Percentiles rank a stretch among this genome's conserved stretches.
Conservation (phyloP, 164 flowering plant genomes). For the Taxillus chinensis region DNA sequence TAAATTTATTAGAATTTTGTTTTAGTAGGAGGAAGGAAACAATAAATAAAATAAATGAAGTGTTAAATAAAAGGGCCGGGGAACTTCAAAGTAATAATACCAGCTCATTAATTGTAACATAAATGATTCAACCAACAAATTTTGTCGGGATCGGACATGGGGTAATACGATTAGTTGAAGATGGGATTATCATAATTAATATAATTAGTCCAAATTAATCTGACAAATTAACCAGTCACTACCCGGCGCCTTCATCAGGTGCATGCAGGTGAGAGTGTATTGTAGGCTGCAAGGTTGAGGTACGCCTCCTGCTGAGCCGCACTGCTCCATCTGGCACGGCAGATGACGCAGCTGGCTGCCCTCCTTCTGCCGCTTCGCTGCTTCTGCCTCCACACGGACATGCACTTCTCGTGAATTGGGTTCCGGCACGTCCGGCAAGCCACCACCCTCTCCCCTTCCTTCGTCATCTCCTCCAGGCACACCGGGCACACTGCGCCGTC, state of each 20-base stretch:
- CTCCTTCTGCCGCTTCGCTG: constrained; percentile 49
- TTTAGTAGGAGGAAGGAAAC: too few species aligned
- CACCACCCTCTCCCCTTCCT: constrained; percentile 28
- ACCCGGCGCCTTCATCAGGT: constrained; percentile 8
- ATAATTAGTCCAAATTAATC: neutral
- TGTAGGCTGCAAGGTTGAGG: constrained; percentile 56
- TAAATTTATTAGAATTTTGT: too few species aligned
- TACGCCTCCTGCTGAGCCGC: constrained; percentile 43
- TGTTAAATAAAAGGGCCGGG: too few species aligned
- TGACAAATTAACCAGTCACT: constrained; percentile 3
- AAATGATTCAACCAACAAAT: too few species aligned
- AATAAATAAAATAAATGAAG: too few species aligned
- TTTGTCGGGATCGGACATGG: too few species aligned
- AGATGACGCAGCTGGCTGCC: constrained; percentile 59
- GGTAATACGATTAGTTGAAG: too few species aligned
- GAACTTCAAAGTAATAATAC: too few species aligned
- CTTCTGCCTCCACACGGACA: constrained; percentile 46
- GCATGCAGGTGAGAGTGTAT: constrained; percentile 22
- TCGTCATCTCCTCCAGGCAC: constrained; percentile 64
- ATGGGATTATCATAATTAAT: neutral
- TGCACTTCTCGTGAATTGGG: constrained; percentile 64
- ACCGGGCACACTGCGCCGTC: constrained; percentile 60
- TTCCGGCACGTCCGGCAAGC: constrained; percentile 63
- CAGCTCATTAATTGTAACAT: too few species aligned
- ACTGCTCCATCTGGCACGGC: constrained; percentile 69